Conservation (phyloP, 768 basidiomycete genomes). For the Trametes villosa region DNA sequence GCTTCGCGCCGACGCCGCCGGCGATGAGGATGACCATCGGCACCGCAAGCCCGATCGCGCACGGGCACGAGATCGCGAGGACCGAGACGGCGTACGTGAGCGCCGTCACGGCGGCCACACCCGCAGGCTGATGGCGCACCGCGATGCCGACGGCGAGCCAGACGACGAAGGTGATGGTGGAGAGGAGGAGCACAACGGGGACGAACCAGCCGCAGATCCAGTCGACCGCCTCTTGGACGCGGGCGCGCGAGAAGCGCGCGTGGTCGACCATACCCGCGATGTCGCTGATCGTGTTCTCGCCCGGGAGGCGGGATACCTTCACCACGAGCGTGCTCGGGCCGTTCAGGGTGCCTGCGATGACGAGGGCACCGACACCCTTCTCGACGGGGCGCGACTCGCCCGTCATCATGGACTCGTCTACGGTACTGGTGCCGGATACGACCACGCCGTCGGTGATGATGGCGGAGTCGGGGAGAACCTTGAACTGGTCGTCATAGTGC, state of each 20-base stretch:
- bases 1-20: conserved; percentile 36
- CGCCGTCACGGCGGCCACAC: conserved; percentile 39
- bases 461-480: conserved; percentile 38
- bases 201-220: conserved; percentile 52
- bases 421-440: conserved; percentile 38
- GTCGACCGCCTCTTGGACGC: conserved; percentile 54
- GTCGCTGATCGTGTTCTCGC: conserved; percentile 47
- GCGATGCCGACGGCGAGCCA: conserved; percentile 42
- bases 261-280: conserved; percentile 41
- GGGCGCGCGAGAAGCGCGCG: conserved; percentile 43
- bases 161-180: conserved; percentile 41
- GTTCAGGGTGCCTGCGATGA: conserved; percentile 47
- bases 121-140: conserved; percentile 32
- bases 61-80: conserved; percentile 59
- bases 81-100: conserved; percentile 57
- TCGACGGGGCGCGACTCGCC: conserved; percentile 45
- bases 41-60: conserved; percentile 45
- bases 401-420: conserved; percentile 49
- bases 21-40: conserved; percentile 42
- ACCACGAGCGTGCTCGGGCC: conserved; percentile 40
- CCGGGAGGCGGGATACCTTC: conserved; percentile 39
- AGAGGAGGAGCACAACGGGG: conserved; percentile 48
- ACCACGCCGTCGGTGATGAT: conserved; percentile 47
- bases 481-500: conserved; percentile 42
- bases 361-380: conserved; percentile 38